Conservation (phyloP, 2,329 filamentous ascomycete species). For the Colletotrichum salicis region DNA sequence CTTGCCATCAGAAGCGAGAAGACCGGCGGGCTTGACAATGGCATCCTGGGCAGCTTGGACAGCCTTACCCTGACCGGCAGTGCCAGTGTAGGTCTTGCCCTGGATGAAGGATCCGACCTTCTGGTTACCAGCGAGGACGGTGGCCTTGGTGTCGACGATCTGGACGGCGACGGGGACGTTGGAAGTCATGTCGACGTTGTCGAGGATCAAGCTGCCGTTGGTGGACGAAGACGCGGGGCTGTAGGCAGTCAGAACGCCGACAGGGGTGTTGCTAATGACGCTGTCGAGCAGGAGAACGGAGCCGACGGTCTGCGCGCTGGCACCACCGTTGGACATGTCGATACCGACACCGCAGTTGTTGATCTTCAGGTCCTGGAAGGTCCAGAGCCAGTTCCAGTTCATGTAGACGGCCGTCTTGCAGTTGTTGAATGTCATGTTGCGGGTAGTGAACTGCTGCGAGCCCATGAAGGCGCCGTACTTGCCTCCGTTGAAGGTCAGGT, state of each 20-base stretch:
- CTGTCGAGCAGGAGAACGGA: conserved; percentile 87
- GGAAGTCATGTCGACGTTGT: conserved; percentile 86
- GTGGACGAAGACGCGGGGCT: conserved; percentile 69
- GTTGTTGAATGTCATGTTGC: conserved; percentile 82
- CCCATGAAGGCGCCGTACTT: conserved; percentile 82
- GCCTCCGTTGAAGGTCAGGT: conserved; percentile 86
- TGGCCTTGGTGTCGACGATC: conserved; percentile 63
- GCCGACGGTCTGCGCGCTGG: conserved; percentile 78
- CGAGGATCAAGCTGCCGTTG: conserved; percentile 84
- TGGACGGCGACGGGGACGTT: conserved; percentile 75
- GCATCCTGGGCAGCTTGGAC: conserved; percentile 69
- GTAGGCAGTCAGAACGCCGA: conserved; percentile 83
- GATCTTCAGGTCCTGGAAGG: conserved; percentile 79
- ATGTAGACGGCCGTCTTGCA: conserved; percentile 87
- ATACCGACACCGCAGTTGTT: conserved; percentile 80
- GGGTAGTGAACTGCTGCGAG: conserved; percentile 87
- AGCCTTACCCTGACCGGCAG: conserved; percentile 53
- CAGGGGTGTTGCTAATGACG: conserved; percentile 77
- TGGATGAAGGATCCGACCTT: conserved; percentile 80
- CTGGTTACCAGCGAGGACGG: conserved; percentile 75
- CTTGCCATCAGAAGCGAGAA: conserved; percentile 72
- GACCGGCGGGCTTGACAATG: conserved; percentile 71
- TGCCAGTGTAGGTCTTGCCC: conserved; percentile 75
- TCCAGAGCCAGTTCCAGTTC: conserved; percentile 94
- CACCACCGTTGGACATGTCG: conserved; percentile 77